Evolutionary conservation across 768 basidiomycete genomes (phyloP).

Genomic region (Tulasnella sp.): DNA sequence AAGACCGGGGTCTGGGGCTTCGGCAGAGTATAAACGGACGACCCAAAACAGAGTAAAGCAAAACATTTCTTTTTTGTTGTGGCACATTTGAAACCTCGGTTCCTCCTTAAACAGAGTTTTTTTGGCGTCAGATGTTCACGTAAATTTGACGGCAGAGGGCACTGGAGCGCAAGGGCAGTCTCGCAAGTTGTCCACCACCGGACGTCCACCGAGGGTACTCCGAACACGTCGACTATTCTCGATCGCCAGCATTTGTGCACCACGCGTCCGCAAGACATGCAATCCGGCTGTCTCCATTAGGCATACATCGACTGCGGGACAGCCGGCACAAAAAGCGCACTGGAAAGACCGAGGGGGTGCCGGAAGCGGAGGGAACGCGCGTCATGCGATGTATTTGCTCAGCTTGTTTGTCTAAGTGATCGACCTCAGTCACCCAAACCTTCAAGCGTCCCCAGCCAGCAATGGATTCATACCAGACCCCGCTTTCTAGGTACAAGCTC

Average conservation of each 20-base stretch:
- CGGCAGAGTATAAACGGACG: background rate
- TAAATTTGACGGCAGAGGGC: background rate
- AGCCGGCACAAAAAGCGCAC: background rate
- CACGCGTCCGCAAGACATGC: background rate
- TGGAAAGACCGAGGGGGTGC: background rate
- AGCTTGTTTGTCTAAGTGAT: background rate
- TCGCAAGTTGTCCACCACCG: background rate
- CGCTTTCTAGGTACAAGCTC: conserved; percentile 52
- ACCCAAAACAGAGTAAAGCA: background rate
- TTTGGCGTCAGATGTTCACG: background rate
- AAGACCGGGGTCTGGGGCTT: background rate
- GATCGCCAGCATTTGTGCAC: background rate
- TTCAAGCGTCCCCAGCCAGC: background rate
- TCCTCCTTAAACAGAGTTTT: background rate
- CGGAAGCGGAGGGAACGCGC: background rate
- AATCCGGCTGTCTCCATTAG: background rate
- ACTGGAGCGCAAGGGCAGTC: background rate
- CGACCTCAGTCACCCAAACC: background rate
- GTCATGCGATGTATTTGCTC: background rate
- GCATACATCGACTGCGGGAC: background rate
- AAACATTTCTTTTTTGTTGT: background rate
- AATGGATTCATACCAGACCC: conserved; percentile 60
- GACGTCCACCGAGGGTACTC: background rate
- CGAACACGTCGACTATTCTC: background rate
- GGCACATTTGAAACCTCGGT: background rate